phyloP scores from a whole-genome alignment of 257 asterid species.

The Anisodus acutangulus region DNA sequence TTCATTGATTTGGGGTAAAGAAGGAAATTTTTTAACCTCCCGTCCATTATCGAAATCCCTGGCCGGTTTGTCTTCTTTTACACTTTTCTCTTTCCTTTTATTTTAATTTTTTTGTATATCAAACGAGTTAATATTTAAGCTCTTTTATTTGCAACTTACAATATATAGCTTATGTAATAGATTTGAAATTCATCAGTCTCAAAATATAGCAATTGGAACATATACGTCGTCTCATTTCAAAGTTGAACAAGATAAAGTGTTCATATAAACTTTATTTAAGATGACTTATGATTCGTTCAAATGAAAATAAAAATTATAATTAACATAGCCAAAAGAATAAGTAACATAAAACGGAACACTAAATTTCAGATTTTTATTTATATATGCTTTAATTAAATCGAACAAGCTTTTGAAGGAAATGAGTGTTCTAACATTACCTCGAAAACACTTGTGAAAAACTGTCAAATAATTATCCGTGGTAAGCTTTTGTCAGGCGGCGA shows the following conservation, averaged over 20 bases:
- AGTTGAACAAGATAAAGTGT: not conserved
- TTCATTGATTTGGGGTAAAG: no score
- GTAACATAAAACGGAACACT: not conserved
- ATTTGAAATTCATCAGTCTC: not conserved
- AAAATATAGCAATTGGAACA: not conserved
- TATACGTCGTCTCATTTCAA: not conserved
- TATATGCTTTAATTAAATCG: not conserved
- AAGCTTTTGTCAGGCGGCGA: slow-evolving; percentile 24
- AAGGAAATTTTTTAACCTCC: no score
- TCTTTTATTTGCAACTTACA: no score
- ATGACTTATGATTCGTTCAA: not conserved
- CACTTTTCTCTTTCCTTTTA: no score
- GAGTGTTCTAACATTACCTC: slow-evolving; percentile 32
- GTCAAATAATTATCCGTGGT: slow-evolving; percentile 22
- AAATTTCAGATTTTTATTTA: not conserved
- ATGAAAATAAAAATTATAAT: no score
- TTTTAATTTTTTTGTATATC: no score
- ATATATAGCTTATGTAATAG: not conserved
- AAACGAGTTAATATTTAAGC: no score
- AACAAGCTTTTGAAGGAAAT: slow-evolving; percentile 30
- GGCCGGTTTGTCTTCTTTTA: no score
- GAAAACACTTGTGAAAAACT: slow-evolving; percentile 6
- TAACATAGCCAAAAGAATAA: not conserved
- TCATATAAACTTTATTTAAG: not conserved
- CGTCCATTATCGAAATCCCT: no score